Base-by-base conservation (phyloP, 2,329 filamentous ascomycete species). In the Pseudopithomyces maydicus region DNA sequence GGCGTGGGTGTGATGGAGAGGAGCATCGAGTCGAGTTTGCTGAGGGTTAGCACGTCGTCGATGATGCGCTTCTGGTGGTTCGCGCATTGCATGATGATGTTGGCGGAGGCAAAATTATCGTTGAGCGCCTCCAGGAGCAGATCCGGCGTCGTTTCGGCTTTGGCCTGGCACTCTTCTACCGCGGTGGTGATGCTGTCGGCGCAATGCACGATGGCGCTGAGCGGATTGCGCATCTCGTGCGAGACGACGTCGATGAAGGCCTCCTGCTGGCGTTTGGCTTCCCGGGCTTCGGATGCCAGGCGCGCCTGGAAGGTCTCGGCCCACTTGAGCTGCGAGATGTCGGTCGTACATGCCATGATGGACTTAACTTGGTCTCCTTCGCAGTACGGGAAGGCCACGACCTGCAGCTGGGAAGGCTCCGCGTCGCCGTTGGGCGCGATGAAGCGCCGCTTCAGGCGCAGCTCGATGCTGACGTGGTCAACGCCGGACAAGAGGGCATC, bases 61-160 rank as follows among this genome's bases (percentile, higher is more conserved):
- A 81, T 79, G 36, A 82, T 81, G 20, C 78, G 69, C 57, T 80
- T 81, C 55, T 81, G 79, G 54, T 82, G 80, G 23, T 78, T 73
- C 6, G 77, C 77, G 59, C 80, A 82, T 36, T 78, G 71, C 35
- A 78, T 72, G 54, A 82, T 80, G 32, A 77, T 79, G 39, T 79
- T 73, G 6, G 74, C 75, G 17, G 74, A 70, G 17, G 74, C 67
- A 10, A 70, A 55, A 41, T 72, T 74, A 32, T 71, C 71, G 14
- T 69, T 63, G 7, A 76, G 45, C 6, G 64, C 56, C 8, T 70
- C 66, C 12, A 71, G 55, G 46, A 66, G 70, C 1, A 65, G 58
- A 14, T 60, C 51, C 14, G 67, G 68, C 2, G 75, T 61, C 2
- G 69, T 54, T 20, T 60, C 45, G 17, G 66, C 57, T 42, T 67